phyloP scores from a whole-genome alignment of 257 asterid species.

The Petrea volubilis region DNA sequence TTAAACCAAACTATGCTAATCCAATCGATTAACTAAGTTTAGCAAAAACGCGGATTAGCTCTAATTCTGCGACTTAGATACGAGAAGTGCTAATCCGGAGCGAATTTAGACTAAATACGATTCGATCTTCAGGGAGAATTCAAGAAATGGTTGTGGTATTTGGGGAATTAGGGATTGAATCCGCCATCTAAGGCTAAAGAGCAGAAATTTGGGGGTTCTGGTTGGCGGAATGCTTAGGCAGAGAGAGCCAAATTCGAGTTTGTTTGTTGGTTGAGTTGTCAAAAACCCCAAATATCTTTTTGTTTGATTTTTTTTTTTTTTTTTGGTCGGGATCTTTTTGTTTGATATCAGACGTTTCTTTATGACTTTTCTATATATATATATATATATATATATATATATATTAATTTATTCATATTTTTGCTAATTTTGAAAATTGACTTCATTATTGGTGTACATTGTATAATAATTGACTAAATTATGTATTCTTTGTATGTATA shows the following conservation, averaged over 20 bases:
- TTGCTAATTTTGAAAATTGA: background rate
- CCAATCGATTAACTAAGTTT: slow-evolving; percentile 19
- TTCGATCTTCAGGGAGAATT: slow-evolving; percentile 16
- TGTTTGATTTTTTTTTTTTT: no score
- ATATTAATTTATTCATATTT: background rate
- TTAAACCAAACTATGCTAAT: slow-evolving; percentile 4
- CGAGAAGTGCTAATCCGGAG: slow-evolving; percentile 23
- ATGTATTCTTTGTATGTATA: no score
- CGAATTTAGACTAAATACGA: slow-evolving; percentile 19
- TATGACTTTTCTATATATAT: no score
- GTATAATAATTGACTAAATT: background rate
- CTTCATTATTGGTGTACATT: slow-evolving; percentile 5
- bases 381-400: background rate
- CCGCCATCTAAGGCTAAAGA: no score
- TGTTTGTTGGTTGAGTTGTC: slow-evolving; percentile 41
- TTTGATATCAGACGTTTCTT: background rate
- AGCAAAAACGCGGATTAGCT: slow-evolving; percentile 19
- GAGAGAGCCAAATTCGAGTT: slow-evolving; percentile 26
- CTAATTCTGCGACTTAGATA: slow-evolving; percentile 40
- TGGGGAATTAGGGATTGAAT: slow-evolving; percentile 21
- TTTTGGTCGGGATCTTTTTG: slow-evolving; percentile 29
- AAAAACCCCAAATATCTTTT: background rate
- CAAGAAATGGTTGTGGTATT: background rate
- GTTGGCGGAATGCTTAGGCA: slow-evolving; percentile 38
- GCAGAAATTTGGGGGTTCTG: slow-evolving; percentile 37